Base-by-base conservation (phyloP, 2,329 filamentous ascomycete species). In the Domatiomyces catenatus region DNA sequence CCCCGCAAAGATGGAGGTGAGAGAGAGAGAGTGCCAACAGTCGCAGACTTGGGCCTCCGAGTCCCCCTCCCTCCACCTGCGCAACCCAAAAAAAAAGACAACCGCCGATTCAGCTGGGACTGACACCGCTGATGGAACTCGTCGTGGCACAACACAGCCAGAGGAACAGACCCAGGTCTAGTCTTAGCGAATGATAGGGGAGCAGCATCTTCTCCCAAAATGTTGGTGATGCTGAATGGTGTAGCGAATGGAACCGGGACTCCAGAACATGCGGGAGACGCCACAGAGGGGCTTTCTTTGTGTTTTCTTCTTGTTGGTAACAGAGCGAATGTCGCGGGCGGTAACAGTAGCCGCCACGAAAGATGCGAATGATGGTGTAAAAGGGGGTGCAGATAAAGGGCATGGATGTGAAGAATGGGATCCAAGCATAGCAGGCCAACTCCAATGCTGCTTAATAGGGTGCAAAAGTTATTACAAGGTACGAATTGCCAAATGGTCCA, bases 401-500 rank as follows among this genome's bases (percentile, higher is more conserved):
- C 19, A 15, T n/a, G 22, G n/a, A 10, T 15, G 43, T 45, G 19
- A 45, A 45, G 22, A 45, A 19, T 20, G 10, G 18, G n/a, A 20
- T 26, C 19, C 18, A 26, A 26, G 10, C 3, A 45, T n/a, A 20
- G 10, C 42, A 17, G 43, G 18, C 18, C 17, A 32, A 26, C 7
- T 8, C 45, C 45, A 24, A 32, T 18, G 20, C 45, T 18, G 28
- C 22, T 47, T 10, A 26, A 28, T 3, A 47, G 45, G 18, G 43
- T 12, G n/a, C 28, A 47, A 22, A 36, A 47, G 28, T 17, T 26
- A 47, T 47, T 39, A 39, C 32, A 39, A 39, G 10, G 22, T 28
- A 53, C 50, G 53, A 54, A 52, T 48, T 53, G 47, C 44, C 49
- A 26, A 49, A 52, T 47, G 36, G 17, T 50, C 32, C 51, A 49